A percentile compares a stretch with the other conserved stretches of the same genome.
phyloP scores from a whole-genome alignment of 2,329 filamentous ascomycete species.

The Annulohypoxylon truncatum region DNA sequence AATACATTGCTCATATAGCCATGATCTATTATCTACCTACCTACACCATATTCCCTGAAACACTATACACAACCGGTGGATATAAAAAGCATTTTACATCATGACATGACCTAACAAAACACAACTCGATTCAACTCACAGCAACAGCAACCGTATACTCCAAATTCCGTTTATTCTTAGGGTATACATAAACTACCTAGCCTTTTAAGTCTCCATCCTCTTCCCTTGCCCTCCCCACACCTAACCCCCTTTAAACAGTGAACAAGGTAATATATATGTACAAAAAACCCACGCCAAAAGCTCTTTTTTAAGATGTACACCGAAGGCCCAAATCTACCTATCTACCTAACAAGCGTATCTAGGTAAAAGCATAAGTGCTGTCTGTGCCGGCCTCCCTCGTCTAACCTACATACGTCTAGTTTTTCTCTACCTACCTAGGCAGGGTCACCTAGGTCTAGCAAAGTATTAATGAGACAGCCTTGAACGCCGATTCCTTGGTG shows the following conservation, averaged over 20 bases:
- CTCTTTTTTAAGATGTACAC: constrained; percentile 21
- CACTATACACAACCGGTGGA: neutral
- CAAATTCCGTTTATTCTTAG: neutral
- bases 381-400: neutral
- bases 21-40: neutral
- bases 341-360: neutral
- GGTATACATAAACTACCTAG: constrained; percentile 10
- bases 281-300: constrained; percentile 5
- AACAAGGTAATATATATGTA: constrained; percentile 25
- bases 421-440: constrained; percentile 12
- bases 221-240: neutral
- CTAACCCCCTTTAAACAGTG: neutral
- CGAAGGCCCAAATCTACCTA: constrained; percentile 11
- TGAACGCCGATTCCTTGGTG: neutral
- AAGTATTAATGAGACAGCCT: constrained; percentile 2
- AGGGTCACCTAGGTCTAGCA: constrained; percentile 1
- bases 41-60: neutral
- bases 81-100: neutral
- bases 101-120: no score
- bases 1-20: neutral
- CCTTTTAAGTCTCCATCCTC: constrained; percentile 6
- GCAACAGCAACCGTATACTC: neutral
- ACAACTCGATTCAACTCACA: no score
- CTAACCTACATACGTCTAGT: constrained; percentile 9
- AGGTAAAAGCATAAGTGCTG: neutral